These are phyloP conservation scores for Westerdykella ornata DNA, from an alignment of 2,329 filamentous ascomycete species.

Conservation along the genomic window DNA sequence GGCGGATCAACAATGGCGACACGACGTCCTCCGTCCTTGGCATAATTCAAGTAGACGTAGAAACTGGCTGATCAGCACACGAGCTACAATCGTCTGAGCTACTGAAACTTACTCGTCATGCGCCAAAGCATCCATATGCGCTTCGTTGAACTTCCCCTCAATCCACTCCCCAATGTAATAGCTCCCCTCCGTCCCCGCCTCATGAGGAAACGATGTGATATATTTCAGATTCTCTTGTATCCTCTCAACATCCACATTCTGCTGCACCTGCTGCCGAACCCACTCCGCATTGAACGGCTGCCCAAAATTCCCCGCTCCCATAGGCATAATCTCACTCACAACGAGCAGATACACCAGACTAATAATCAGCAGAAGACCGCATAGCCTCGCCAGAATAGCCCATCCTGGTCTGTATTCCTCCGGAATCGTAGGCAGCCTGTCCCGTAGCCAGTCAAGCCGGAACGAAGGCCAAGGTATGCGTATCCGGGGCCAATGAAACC, in stretches of 20 bases:
- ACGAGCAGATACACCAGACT: constrained; percentile 78
- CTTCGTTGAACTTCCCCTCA: constrained; percentile 64
- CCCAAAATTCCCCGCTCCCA: constrained; percentile 50
- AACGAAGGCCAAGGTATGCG: constrained; percentile 31
- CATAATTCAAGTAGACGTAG: constrained; percentile 89
- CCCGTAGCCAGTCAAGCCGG: constrained; percentile 22
- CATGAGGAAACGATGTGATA: constrained; percentile 76
- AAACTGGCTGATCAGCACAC: constrained; percentile 43
- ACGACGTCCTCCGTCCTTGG: constrained; percentile 65
- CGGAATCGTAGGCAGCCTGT: constrained; percentile 39
- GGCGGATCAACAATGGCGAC: constrained; percentile 72
- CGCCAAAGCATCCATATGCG: constrained; percentile 66
- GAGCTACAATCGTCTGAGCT: background rate
- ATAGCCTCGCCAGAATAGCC: constrained; percentile 64
- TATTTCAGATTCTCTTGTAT: constrained; percentile 65
- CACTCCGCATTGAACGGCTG: constrained; percentile 79
- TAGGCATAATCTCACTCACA: constrained; percentile 73
- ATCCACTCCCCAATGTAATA: constrained; percentile 80
- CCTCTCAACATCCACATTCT: constrained; percentile 58
- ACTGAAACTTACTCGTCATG: constrained; percentile 54
- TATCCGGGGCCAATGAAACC: constrained; percentile 46
- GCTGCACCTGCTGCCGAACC: constrained; percentile 68
- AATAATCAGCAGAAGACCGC: constrained; percentile 69
- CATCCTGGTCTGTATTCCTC: constrained; percentile 49
- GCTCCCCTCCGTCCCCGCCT: constrained; percentile 92